Evolutionary conservation across 192 early-diverging fungal genomes (phyloP), one percentile per base, ranked within the genome.

Genomic region (Rhizoclosmatium globosum): DNA sequence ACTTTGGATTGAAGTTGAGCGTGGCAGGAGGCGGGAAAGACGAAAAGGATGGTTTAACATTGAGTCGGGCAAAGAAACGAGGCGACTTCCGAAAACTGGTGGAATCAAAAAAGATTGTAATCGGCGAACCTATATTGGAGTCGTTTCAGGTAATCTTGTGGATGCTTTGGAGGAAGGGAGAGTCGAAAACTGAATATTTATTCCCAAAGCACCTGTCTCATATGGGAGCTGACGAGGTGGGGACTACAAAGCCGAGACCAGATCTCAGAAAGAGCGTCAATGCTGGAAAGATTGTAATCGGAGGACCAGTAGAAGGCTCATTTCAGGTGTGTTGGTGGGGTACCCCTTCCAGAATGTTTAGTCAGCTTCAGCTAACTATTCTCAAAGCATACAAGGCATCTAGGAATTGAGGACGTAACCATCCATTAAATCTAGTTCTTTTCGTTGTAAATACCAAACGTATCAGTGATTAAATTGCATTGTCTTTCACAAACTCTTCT

Each of bases 81-180:
- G 53, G 53, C 17, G 69, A 71, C 38, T 56, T 71, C 2, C 46
- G 48, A 13, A 71, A 56, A 3, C 1, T 71, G 68, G 68, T 71
- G 47, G 68, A 71, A 45, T 71, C 68, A n/a, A 71, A 71, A 42
- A 71, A 71, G 47, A 71, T 71, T 41, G 39, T 56, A 7, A 71
- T 71, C 39, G 69, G 69, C 11, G 69, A 23, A 38, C 69, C 69
- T 38, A 71, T 71, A 19, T 23, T 17, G 69, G 69, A 71, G 4
- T 47, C 69, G 7, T 71, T 71, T 56, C 69, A 71, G 69, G 69
- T 71, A 56, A 0, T 7, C 21, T 31, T 45, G 38, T 13, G n/a
- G 15, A 13, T 43, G 1, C 17, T 23, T 13, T 31, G 31, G 31
- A 31, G 31, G 31, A 31, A 31, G 31, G 31, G 31, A 31, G 31